Evolutionary conservation across 2,329 filamentous ascomycete genomes (phyloP).

Genomic region (Thielaviopsis ethacetica): DNA sequence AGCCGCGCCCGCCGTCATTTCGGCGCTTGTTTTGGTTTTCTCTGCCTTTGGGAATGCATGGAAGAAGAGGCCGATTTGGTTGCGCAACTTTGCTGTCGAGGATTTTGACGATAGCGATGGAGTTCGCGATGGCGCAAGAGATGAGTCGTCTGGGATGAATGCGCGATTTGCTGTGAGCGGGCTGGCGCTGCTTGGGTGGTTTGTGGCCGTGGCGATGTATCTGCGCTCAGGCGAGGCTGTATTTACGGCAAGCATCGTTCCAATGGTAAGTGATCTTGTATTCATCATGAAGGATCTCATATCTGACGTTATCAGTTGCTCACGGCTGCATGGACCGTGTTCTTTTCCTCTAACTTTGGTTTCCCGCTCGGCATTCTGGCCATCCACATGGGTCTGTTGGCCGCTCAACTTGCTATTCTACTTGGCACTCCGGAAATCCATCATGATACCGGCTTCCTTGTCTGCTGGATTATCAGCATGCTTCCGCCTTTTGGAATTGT

Average conservation of each 20-base stretch:
- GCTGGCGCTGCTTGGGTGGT: neutral
- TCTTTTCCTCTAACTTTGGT: neutral
- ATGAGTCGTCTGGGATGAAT: neutral
- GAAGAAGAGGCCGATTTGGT: neutral
- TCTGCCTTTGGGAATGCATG: neutral
- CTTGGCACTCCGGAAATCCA: slow-evolving; percentile 16
- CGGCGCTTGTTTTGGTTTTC: neutral
- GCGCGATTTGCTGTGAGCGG: neutral
- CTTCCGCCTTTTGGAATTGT: slow-evolving; percentile 30
- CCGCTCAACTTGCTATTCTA: slow-evolving; percentile 16
- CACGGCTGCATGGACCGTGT: neutral
- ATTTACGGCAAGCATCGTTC: neutral
- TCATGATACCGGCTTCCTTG: slow-evolving; percentile 12
- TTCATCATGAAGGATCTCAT: neutral
- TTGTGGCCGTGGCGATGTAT: neutral
- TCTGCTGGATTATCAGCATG: slow-evolving; percentile 19
- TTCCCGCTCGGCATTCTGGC: slow-evolving; percentile 16
- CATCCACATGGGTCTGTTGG: slow-evolving; percentile 18
- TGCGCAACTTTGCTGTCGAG: slow-evolving; percentile 2
- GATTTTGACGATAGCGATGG: neutral
- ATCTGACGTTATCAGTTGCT: neutral
- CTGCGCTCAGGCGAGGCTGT: neutral
- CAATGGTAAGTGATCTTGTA: neutral
- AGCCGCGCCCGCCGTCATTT: neutral
- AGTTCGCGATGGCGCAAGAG: neutral